These are phyloP conservation scores for Cenchrus americanus DNA, from an alignment of 176 grass and related monocot genomes.

Conservation along the genomic window DNA sequence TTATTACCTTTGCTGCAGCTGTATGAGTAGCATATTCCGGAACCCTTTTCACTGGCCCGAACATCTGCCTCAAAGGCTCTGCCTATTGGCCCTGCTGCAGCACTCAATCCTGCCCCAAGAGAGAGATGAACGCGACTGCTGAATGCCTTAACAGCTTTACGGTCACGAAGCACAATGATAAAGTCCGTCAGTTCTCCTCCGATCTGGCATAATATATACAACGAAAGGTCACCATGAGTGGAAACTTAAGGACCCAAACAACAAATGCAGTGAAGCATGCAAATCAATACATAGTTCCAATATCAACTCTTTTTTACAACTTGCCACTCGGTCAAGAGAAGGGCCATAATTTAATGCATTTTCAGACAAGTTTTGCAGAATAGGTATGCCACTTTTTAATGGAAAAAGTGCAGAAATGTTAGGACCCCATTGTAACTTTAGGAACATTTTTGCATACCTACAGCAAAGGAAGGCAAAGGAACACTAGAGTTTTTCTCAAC, in stretches of 20 bases:
- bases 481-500: background rate
- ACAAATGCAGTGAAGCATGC: slow-evolving; percentile 1
- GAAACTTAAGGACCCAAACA: slow-evolving; percentile 19
- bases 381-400: background rate
- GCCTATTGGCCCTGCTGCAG: slow-evolving; percentile 80
- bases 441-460: background rate
- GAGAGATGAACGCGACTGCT: slow-evolving; percentile 86
- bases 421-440: background rate
- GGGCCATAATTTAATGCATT: background rate
- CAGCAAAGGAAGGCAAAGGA: background rate
- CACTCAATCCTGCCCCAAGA: slow-evolving; percentile 84
- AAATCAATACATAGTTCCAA: background rate
- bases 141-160: slow-evolving; percentile 80
- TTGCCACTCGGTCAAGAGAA: background rate
- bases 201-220: slow-evolving; percentile 55
- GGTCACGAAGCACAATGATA: slow-evolving; percentile 84
- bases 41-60: slow-evolving; percentile 76
- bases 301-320: background rate
- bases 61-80: slow-evolving; percentile 96
- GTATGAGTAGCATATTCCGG: slow-evolving; percentile 93
- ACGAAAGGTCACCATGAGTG: slow-evolving; percentile 11
- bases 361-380: background rate
- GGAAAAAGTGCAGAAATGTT: background rate
- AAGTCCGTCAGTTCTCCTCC: slow-evolving; percentile 92
- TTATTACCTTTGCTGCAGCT: slow-evolving; percentile 95